phyloP scores from a whole-genome alignment of 495 filamentous ascomycete genomes.

The Neurospora sp. region DNA sequence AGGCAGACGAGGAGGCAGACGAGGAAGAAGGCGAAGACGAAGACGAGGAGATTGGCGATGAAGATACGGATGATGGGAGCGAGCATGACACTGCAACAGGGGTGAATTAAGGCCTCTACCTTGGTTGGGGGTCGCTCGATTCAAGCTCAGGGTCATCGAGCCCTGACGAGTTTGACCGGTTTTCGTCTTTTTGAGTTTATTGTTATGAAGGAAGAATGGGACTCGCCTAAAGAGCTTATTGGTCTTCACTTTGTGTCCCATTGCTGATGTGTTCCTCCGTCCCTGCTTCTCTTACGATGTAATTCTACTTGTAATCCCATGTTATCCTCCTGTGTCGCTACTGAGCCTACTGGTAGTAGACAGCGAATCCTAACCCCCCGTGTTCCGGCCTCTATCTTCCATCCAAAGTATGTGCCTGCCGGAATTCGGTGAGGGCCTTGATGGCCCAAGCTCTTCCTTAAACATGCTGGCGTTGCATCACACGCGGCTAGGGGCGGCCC shows the following conservation, averaged over 20 bases:
- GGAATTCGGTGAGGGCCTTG: neutral
- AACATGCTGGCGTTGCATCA: neutral
- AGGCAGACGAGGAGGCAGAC: neutral
- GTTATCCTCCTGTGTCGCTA: too few relatives aligned
- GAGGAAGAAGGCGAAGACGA: neutral
- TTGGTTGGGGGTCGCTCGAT: neutral
- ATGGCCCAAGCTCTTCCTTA: neutral
- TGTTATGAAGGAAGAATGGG: neutral
- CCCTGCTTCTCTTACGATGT: neutral
- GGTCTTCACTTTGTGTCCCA: neutral
- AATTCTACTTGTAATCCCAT: too few relatives aligned
- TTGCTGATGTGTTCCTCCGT: neutral
- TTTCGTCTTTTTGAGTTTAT: neutral
- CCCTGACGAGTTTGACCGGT: neutral
- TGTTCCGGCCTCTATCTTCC: neutral
- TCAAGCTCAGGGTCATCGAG: neutral
- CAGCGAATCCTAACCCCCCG: neutral
- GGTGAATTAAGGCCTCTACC: neutral
- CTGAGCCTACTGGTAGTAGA: too few relatives aligned
- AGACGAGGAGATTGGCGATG: neutral
- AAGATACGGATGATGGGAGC: neutral
- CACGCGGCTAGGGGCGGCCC: neutral
- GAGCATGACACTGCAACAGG: neutral
- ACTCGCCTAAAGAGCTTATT: neutral
- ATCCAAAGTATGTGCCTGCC: neutral